Evolutionary conservation across 176 grass and related monocot species (phyloP), one percentile per base, ranked within the genome.

Genomic region (Tillandsia fasciculata): DNA sequence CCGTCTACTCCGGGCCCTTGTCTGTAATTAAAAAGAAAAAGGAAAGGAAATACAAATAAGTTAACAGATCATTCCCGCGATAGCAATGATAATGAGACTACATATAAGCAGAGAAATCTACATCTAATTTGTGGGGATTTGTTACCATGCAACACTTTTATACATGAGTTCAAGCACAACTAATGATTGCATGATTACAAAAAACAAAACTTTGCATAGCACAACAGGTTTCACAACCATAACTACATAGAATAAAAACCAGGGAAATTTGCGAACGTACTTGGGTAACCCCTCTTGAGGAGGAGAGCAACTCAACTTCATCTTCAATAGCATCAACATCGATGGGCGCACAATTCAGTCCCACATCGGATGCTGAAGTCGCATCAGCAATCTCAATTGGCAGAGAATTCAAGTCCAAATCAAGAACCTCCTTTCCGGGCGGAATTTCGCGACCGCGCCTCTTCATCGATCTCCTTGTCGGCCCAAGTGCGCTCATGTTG

Each of bases 1-100:
- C 54, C 69, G 68, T 24, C 57, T 26, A 73, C 72, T 83, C 42
- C 11, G 47, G 65, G 76, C 83, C 68, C 76, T 79, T 64, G 80
- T 87, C 85, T 87, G 80, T 47, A 80, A 11, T 72, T 64, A 76
- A 53, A 68, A 52, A 66, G 67, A 65, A 64, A 17, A 1, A 27
- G 48, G 11, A 23, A 52, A 53, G 52, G 47, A 47, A 63, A 69
- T 70, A 71, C 50, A 48, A 70, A 47, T 18, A 28, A 61, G 56
- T 61, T 22, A 61, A 61, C 12, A 20, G 33, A 42, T 42, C 33
- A 42, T 42, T 7, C 33, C 6, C 4, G 0, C 33, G 0, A 5
- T 42, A 42, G 33, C 33, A 42, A 42, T 42, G 33, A 42, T 42
- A 42, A 42, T 42, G 33, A 42, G 33, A 42, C 33, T 42, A 42